Base-by-base conservation (phyloP, 306 rosid species). In the Glycyrrhiza uralensis region DNA sequence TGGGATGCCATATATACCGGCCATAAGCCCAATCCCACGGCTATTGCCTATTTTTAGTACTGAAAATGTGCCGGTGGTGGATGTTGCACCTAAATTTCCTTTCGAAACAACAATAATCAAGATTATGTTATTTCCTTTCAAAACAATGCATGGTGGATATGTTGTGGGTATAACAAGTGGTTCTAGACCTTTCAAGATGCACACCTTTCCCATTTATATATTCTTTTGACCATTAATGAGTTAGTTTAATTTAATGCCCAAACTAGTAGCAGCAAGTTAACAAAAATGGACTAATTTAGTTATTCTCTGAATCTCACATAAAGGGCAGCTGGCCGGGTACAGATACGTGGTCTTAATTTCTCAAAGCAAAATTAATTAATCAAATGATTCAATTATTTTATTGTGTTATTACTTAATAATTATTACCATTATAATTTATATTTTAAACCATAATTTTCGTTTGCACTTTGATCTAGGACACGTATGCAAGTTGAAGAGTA, bases 61-160 rank as follows among this genome's bases (percentile, higher is more conserved):
- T 42, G 0, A 61, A n/a, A 49, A 59, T 52, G 19, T 35, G 47
- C 58, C 24, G 9, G 12, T 55, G 56, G n/a, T 58, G 56, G 28
- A 47, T n/a, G 7, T 19, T 32, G 29, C 20, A 79, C 75, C 79
- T 72, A 72, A 57, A 56, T 72, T 38, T 56, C 17, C 14, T 17
- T 12, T 12, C 0, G 0, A 3, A 32, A 39, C 18, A 15, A 71
- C 14, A 47, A 17, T 28, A 18, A 7, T 29, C 59, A 26, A 49
- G 1, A 29, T 57, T 47, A 20, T 15, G 4, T 28, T 44, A 11
- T 30, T 42, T 63, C n/a, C n/a, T n/a, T n/a, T n/a, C n/a, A n/a
- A n/a, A n/a, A n/a, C n/a, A n/a, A n/a, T n/a, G n/a, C n/a, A n/a
- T n/a, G n/a, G n/a, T n/a, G n/a, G 5, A 4, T 52, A 17, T 33